These are phyloP conservation scores for Hypoxylon sp. DNA, from an alignment of 2,329 filamentous ascomycete genomes.

Conservation along the genomic window DNA sequence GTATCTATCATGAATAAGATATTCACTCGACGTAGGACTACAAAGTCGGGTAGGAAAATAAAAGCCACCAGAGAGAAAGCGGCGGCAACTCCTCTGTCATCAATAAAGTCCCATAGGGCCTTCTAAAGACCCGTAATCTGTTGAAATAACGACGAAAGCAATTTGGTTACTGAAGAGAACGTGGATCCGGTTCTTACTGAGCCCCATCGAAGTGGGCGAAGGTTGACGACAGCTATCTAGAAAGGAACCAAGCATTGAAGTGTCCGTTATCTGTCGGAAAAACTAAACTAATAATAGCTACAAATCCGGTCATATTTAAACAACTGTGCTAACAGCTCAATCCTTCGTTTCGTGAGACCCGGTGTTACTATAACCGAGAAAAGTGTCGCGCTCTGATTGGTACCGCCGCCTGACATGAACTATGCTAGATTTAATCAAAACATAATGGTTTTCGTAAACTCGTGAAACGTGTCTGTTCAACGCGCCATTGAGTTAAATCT, in stretches of 20 bases:
- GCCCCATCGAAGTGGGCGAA: neutral
- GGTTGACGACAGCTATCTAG: neutral
- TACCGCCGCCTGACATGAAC: neutral
- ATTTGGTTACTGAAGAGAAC: neutral
- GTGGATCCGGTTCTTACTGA: neutral
- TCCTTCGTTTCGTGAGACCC: neutral
- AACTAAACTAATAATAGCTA: neutral
- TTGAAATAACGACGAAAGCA: neutral
- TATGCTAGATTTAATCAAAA: constrained; percentile 4
- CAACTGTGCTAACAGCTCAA: neutral
- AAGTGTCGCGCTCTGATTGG: constrained; percentile 15
- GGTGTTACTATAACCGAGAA: constrained; percentile 3
- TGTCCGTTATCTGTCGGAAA: neutral
- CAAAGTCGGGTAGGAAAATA: neutral
- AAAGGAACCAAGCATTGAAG: neutral
- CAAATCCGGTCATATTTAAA: neutral
- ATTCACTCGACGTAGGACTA: neutral
- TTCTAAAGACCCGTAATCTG: neutral
- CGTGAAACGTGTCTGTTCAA: constrained; percentile 18
- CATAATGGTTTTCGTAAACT: neutral
- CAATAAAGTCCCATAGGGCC: neutral
- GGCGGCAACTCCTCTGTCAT: neutral
- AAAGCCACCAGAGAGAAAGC: neutral
- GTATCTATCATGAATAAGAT: neutral
- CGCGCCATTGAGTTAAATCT: neutral